Evolutionary conservation across 768 basidiomycete genomes (phyloP).

Genomic region (Albatrellus ellisii): DNA sequence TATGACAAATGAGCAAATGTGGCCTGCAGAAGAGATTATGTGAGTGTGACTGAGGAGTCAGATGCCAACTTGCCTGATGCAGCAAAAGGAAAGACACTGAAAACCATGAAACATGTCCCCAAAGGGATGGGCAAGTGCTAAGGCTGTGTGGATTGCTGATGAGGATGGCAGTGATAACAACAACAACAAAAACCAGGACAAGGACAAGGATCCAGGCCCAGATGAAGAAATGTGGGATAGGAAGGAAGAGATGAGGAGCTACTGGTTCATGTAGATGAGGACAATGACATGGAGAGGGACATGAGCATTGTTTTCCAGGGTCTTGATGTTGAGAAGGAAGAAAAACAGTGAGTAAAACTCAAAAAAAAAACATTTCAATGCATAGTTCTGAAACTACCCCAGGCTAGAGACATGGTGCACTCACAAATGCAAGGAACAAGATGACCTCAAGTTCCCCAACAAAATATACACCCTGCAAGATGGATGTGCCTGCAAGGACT

Average conservation of each 20-base stretch:
- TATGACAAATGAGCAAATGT: constrained; percentile 93
- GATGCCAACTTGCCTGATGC: constrained; percentile 46
- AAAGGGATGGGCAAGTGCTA: constrained; percentile 96
- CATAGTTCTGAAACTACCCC: too few species aligned
- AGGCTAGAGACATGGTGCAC: constrained; percentile 62
- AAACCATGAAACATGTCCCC: constrained; percentile 64
- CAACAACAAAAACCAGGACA: constrained; percentile 50
- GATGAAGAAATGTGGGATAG: too few species aligned
- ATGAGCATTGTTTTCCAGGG: constrained; percentile 58
- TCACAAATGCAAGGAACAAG: constrained; percentile 61
- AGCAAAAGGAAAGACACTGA: constrained; percentile 59
- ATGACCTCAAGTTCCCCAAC: constrained; percentile 89
- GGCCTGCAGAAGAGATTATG: constrained; percentile 98
- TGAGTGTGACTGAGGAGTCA: constrained; percentile 20
- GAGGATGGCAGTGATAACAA: too few species aligned
- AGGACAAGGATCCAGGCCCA: constrained; percentile 24
- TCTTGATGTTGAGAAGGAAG: constrained; percentile 75
- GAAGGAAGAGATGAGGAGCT: constrained; percentile 50
- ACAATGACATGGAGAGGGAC: constrained; percentile 41
- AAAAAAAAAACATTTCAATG: too few species aligned
- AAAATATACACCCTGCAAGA: constrained; percentile 93
- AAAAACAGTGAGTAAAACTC: constrained; percentile 51
- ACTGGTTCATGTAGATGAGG: too few species aligned
- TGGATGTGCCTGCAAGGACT: constrained; percentile 59
- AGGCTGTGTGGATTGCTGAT: constrained; percentile 94